Evolutionary conservation across 805 yeast species (phyloP).

Genomic region (Metschnikowia colocasiae): DNA sequence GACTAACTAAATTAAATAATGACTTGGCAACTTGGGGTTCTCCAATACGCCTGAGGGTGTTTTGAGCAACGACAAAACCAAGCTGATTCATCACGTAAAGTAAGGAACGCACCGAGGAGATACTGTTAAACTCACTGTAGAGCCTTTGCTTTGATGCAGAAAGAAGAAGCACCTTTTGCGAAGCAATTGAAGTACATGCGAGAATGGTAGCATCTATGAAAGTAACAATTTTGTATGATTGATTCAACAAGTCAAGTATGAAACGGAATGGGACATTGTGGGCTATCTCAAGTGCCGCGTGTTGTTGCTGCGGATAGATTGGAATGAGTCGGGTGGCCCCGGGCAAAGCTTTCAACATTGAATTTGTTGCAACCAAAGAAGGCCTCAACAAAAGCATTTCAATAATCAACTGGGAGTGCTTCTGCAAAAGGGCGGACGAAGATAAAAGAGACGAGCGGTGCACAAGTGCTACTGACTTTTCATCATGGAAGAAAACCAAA

Average conservation of each 20-base stretch:
- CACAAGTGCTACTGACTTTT: slow-evolving; percentile 8
- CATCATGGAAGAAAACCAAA: slow-evolving; percentile 10
- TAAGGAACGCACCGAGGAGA: slow-evolving; percentile 10
- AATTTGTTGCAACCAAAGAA: slow-evolving; percentile 6
- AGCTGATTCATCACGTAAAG: slow-evolving; percentile 12
- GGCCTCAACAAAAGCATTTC: slow-evolving; percentile 9
- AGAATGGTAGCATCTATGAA: slow-evolving; percentile 4
- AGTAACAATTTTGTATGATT: slow-evolving; percentile 3
- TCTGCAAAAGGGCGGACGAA: slow-evolving; percentile 5
- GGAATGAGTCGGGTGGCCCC: slow-evolving; percentile 12
- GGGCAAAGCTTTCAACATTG: slow-evolving; percentile 5
- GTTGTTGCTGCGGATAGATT: slow-evolving; percentile 9
- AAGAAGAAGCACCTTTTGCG: slow-evolving; percentile 6
- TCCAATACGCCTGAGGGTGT: slow-evolving; percentile 5
- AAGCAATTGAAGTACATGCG: slow-evolving; percentile 10
- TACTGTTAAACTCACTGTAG: slow-evolving; percentile 13
- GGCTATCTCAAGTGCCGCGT: slow-evolving; percentile 12
- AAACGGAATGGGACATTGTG: slow-evolving; percentile 12
- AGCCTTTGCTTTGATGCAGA: slow-evolving; percentile 5
- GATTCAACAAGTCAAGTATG: slow-evolving; percentile 15
- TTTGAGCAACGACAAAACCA: slow-evolving; percentile 9
- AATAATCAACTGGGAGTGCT: slow-evolving; percentile 8
- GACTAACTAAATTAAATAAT: not conserved
- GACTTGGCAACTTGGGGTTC: not conserved
- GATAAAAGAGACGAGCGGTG: slow-evolving; percentile 9